Base-by-base conservation (phyloP, 495 filamentous ascomycete species). In the Talaromyces borbonicus region DNA sequence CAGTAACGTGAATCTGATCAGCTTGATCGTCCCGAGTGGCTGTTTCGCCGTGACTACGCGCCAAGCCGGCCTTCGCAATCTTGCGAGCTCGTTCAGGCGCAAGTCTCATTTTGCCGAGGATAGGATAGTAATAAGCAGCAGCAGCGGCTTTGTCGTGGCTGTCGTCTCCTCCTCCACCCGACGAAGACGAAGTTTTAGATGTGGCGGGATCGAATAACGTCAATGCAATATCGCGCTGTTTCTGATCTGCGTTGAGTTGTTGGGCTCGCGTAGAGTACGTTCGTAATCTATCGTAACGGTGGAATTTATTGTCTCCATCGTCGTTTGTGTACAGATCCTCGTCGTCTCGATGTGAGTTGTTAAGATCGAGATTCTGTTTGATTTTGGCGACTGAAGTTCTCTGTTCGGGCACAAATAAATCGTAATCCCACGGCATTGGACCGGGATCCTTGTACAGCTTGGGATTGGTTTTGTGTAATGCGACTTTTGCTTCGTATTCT, bases 81-180 rank as follows among this genome's bases (percentile, higher is more conserved):
- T 71, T 78, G 40, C 66, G 66, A 25, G 66, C 65, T 47, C 80
- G 62, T 52, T 74, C 71, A 4, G 78, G 74, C 63, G 79, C 74
- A 22, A 84, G 64, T 16, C 71, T 69, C 22, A 72, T 74, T 56
- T 76, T 81, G 63, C 87, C 84, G 44, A 85, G 64, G 50, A 97
- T 78, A 0, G 90, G 88, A 54, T 96, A 97, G 59, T 89, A 96
- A 63, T 86, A 96, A 7, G 86, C 90, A 15, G 76, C n/a, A n/a
- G n/a, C n/a, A n/a, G n/a, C n/a, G n/a, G n/a, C 92, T 52, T 75
- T 80, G 56, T 78, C 79, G 48, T 78, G 69, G 48, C 30, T 27
- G n/a, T 42, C 31, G 27, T 52, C 48, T 14, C 60, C 56, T 20
- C 20, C 15, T 26, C 12, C 6, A 24, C 50, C 39, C 11, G 30